phyloP scores from a whole-genome alignment of 1,139 yeast genomes.

The Geotrichum histeridarum region DNA sequence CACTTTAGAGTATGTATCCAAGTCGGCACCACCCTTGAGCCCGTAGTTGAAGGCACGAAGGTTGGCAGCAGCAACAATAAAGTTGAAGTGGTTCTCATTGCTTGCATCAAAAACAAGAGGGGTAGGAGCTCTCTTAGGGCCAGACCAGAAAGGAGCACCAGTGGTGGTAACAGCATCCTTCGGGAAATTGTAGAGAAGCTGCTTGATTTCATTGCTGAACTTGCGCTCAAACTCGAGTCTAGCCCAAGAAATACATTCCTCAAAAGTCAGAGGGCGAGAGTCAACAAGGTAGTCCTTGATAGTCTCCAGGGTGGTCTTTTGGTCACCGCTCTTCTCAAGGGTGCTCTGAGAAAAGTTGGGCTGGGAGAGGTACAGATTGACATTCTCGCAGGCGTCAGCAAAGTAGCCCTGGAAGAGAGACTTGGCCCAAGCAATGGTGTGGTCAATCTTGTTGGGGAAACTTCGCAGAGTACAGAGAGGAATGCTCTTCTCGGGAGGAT shows the following conservation, averaged over 20 bases:
- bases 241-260: conserved; percentile 95
- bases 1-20: conserved; percentile 45
- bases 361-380: conserved; percentile 82
- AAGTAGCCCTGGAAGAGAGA: conserved; percentile 91
- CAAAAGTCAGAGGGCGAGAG: conserved; percentile 82
- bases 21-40: conserved; percentile 48
- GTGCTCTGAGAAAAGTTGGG: conserved; percentile 90
- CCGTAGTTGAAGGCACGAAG: conserved; percentile 89
- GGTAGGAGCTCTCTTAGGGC: conserved; percentile 93
- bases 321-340: conserved; percentile 86
- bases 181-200: conserved; percentile 89
- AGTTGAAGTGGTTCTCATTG: conserved; percentile 73
- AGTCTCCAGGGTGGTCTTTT: conserved; percentile 76
- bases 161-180: conserved; percentile 82
- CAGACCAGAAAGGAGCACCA: conserved; percentile 97
- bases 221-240: conserved; percentile 80
- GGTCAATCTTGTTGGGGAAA: conserved; percentile 96
- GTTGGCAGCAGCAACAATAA: conserved; percentile 84
- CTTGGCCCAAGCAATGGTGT: conserved; percentile 99
- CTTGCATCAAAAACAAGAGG: conserved; percentile 72
- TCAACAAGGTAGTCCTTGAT: conserved; percentile 63
- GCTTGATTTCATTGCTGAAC: conserved; percentile 80
- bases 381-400: conserved; percentile 85
- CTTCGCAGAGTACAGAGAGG: conserved; percentile 96
- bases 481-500: conserved; percentile 96